These are phyloP conservation scores for Plenodomus biglobosus DNA, from an alignment of 2,329 filamentous ascomycete genomes.

Conservation along the genomic window DNA sequence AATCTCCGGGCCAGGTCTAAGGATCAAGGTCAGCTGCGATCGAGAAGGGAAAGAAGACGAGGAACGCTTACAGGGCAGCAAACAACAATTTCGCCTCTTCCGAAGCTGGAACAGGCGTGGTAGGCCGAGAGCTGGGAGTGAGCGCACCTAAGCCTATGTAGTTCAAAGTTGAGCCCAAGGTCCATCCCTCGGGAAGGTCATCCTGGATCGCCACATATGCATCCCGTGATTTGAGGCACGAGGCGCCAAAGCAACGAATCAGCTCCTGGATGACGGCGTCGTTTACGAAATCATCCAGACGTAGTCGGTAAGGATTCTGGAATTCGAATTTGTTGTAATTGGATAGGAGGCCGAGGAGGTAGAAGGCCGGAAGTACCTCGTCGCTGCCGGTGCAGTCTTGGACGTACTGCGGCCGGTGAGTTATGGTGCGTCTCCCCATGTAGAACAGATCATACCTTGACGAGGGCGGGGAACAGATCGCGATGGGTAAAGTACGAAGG, in stretches of 20 bases:
- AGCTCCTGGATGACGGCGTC: conserved; percentile 83
- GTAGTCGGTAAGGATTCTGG: conserved; percentile 91
- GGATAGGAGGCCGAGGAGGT: conserved; percentile 79
- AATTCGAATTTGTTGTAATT: conserved; percentile 99
- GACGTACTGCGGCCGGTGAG: conserved; percentile 62
- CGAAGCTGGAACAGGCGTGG: conserved; percentile 63
- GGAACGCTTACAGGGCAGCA: conserved; percentile 65
- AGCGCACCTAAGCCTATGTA: conserved; percentile 83
- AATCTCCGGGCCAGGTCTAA: conserved; percentile 77
- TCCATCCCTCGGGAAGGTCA: conserved; percentile 89
- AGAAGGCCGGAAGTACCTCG: conserved; percentile 71
- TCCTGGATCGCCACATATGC: conserved; percentile 86
- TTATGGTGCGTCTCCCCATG: background rate
- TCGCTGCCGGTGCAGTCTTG: conserved; percentile 70
- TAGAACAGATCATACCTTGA: conserved; percentile 66
- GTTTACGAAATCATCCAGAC: conserved; percentile 94
- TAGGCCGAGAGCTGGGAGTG: conserved; percentile 66
- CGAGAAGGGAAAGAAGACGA: background rate
- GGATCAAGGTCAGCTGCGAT: conserved; percentile 9
- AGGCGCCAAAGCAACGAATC: conserved; percentile 71
- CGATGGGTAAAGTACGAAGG: conserved; percentile 93
- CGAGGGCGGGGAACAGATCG: conserved; percentile 89
- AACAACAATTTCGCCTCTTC: conserved; percentile 85
- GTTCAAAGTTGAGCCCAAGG: conserved; percentile 73
- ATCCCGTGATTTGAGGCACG: conserved; percentile 67